phyloP scores from a whole-genome alignment of 805 yeast species.

The Lipomyces japonicus region DNA sequence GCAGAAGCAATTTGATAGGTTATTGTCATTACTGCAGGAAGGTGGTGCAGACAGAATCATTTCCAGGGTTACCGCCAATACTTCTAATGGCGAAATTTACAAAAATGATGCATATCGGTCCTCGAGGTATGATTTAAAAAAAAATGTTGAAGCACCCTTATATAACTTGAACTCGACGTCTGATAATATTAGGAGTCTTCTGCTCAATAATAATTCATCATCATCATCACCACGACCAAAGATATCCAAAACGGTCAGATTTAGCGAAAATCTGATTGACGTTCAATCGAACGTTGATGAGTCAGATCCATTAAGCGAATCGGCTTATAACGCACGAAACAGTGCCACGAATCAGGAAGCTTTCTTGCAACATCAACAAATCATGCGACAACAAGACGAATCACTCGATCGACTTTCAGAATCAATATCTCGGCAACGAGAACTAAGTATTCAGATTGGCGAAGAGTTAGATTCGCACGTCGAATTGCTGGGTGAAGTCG shows the following conservation, averaged over 20 bases:
- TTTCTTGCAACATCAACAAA: slow-evolving; percentile 33
- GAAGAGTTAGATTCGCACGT: slow-evolving; percentile 40
- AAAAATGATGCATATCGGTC: background rate
- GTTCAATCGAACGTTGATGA: slow-evolving; percentile 15
- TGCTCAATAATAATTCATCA: slow-evolving; percentile 1
- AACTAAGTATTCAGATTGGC: slow-evolving; percentile 40
- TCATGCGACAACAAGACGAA: slow-evolving; percentile 40
- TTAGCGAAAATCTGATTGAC: slow-evolving; percentile 34
- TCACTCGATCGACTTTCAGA: slow-evolving; percentile 38
- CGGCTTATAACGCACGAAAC: slow-evolving; percentile 25
- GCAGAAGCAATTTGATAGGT: slow-evolving; percentile 27
- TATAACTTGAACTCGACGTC: background rate
- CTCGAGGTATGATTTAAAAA: background rate
- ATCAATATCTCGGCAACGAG: slow-evolving; percentile 41
- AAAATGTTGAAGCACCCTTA: background rate
- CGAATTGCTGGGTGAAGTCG: slow-evolving; percentile 40
- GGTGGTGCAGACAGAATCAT: slow-evolving; percentile 20
- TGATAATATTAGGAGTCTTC: slow-evolving; percentile 1
- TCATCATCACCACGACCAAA: slow-evolving; percentile 5
- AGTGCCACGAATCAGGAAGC: slow-evolving; percentile 15
- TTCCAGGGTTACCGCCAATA: slow-evolving; percentile 4
- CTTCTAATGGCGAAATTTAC: background rate
- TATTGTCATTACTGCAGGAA: slow-evolving; percentile 19
- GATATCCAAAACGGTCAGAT: slow-evolving; percentile 31
- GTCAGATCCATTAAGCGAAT: slow-evolving; percentile 22